Evolutionary conservation across 2,329 filamentous ascomycete genomes (phyloP).

Genomic region (Fusarium continuum): DNA sequence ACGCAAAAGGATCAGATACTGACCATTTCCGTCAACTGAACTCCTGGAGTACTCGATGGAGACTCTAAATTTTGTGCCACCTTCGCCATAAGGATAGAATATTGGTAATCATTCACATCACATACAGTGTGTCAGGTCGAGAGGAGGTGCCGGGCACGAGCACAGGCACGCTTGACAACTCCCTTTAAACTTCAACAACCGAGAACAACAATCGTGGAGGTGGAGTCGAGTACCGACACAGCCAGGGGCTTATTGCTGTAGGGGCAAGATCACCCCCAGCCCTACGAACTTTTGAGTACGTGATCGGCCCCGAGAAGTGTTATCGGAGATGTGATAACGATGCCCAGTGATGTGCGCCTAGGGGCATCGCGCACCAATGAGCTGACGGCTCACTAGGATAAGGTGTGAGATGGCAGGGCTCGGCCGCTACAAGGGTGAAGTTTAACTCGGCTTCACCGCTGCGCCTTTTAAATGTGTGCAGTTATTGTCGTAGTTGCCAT

Average conservation of each 20-base stretch:
- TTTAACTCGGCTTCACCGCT: conserved; percentile 19
- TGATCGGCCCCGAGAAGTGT: background rate
- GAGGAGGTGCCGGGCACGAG: no score
- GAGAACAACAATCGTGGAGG: background rate
- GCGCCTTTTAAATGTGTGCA: background rate
- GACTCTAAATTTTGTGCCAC: background rate
- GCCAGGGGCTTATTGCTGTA: background rate
- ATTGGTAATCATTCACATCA: background rate
- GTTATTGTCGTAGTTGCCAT: background rate
- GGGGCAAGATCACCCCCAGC: background rate
- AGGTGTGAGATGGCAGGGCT: background rate
- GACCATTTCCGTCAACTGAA: conserved; percentile 4
- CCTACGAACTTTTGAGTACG: background rate
- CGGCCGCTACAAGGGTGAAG: background rate
- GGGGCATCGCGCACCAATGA: background rate
- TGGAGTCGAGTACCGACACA: background rate
- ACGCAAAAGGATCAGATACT: background rate
- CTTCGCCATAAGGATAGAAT: background rate
- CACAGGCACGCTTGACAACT: no score
- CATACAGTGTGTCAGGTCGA: no score
- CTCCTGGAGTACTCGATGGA: background rate
- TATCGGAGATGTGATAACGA: background rate
- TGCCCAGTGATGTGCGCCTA: background rate
- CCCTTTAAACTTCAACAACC: background rate
- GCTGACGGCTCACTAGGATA: background rate